Evolutionary conservation across 2,329 filamentous ascomycete genomes (phyloP).

Genomic region (Venturia asperata): DNA sequence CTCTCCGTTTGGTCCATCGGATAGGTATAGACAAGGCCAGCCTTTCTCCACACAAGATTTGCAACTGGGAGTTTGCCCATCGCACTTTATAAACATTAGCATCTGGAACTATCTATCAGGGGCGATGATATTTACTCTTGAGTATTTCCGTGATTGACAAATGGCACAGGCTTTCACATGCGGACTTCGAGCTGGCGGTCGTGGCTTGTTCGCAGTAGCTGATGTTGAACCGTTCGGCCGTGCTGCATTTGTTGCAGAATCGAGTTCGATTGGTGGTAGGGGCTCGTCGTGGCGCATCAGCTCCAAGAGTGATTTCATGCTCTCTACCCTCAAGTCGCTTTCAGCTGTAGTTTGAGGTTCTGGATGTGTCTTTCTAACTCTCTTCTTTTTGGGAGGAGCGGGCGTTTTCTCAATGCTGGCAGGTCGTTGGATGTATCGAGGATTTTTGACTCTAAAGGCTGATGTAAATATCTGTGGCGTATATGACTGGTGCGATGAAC

Average conservation of each 20-base stretch:
- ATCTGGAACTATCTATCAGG: background rate
- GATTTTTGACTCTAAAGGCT: conserved; percentile 12
- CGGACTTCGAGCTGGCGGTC: background rate
- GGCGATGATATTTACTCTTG: background rate
- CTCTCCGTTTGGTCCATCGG: conserved; percentile 22
- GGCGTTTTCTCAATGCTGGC: conserved; percentile 20
- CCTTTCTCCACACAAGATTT: conserved; percentile 32
- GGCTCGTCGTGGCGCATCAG: conserved; percentile 28
- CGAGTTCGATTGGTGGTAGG: background rate
- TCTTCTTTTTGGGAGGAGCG: conserved; percentile 22
- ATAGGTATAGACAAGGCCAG: conserved; percentile 30
- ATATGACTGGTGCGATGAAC: background rate
- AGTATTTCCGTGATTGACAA: conserved; percentile 14
- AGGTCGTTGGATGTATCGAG: conserved; percentile 9
- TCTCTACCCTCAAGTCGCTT: conserved; percentile 33
- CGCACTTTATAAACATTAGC: conserved; percentile 26
- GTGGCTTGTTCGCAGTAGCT: background rate
- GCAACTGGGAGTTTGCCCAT: conserved; percentile 31
- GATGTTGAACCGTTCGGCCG: background rate
- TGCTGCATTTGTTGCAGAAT: background rate
- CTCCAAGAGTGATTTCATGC: conserved; percentile 32
- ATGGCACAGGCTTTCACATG: conserved; percentile 10
- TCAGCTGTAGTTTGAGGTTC: conserved; percentile 31
- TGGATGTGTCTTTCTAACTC: conserved; percentile 20
- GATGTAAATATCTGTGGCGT: background rate